phyloP scores from a whole-genome alignment of 371 early-diverging fungal species.

The Rhizomucor pusillus region DNA sequence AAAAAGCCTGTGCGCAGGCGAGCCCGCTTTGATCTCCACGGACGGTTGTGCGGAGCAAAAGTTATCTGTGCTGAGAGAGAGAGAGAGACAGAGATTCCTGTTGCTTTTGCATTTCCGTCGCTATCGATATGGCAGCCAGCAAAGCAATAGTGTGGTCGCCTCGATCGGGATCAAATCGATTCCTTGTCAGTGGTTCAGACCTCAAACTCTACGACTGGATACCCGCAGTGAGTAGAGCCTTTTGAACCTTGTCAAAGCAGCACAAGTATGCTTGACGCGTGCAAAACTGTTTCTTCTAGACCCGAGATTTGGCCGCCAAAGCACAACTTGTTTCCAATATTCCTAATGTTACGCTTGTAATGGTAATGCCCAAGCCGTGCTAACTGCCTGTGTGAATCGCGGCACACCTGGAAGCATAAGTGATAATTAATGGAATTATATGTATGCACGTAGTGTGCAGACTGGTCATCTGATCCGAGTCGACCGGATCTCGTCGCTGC shows the following conservation, averaged over 20 bases:
- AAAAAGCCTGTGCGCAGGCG: too few relatives aligned
- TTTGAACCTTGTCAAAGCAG: not conserved
- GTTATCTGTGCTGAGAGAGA: too few relatives aligned
- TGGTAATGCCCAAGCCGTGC: constrained; percentile 37
- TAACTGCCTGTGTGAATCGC: too few relatives aligned
- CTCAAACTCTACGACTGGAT: constrained; percentile 68
- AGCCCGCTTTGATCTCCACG: not conserved
- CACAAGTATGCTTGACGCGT: not conserved
- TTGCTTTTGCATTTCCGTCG: not conserved
- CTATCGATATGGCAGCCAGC: constrained; percentile 31
- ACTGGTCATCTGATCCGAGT: constrained; percentile 73
- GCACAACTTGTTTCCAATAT: constrained; percentile 58
- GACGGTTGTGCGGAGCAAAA: too few relatives aligned
- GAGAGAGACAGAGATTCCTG: too few relatives aligned
- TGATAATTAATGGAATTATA: not conserved
- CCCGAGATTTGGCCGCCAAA: constrained; percentile 42
- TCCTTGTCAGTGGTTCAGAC: constrained; percentile 66
- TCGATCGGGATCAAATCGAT: constrained; percentile 55
- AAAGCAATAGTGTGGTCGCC: constrained; percentile 64
- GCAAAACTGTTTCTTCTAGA: constrained; percentile 26
- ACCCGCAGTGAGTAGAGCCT: constrained; percentile 47
- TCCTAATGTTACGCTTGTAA: constrained; percentile 60
- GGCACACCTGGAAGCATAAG: not conserved
- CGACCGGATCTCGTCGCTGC: constrained; percentile 68
- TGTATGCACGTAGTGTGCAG: constrained; percentile 56